Evolutionary conservation across 2,329 filamentous ascomycete genomes (phyloP), one percentile per base, ranked within the genome.

Genomic region (Colletotrichum sp.): DNA sequence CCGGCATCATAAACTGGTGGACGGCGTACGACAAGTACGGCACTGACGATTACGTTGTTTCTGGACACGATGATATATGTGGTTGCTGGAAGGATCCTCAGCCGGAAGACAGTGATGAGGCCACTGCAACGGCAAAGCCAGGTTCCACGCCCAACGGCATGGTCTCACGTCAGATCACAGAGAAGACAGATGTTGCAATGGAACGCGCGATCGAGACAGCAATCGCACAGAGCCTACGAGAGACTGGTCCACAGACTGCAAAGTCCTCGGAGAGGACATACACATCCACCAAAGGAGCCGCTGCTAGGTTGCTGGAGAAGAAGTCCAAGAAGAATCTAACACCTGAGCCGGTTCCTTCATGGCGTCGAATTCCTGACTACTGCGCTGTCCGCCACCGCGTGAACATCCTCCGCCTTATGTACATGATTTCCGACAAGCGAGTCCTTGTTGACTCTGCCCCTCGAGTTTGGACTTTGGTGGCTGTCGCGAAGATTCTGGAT

Each of bases 391-490:
- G 93, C 4, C 93, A 95, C 80, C 86, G 91, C 15, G 90, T 89
- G 32, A 90, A 89, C 24, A 91, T 97, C 39, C 87, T 94, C 62
- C 88, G 92, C 2, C 84, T 95, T 1, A 85, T 95, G 6, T 87
- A 90, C 79, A 86, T 89, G 13, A 88, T 95, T 55, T 87, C 91
- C 77, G 89, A 89, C 4, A 85, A 89, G 5, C 84, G 88, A 34
- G 86, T 92, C 1, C 84, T 87, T 2, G 82, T 95, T 16, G 90
- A 95, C 82, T 94, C 93, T 0, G 93, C 93, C 1, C 87, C 89
- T 13, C 92, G 93, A 16, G 84, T 94, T 49, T 95, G 92, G 88
- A 94, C 93, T 0, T 87, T 94, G n/a, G 90, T 91, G 39, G 90
- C 89, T 5, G 82, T 95, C 10, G 90, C 92, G 9, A 90, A 90